Base-by-base conservation (phyloP, 139 green algal genomes). In the Chlamydomonas asymmetrica region DNA sequence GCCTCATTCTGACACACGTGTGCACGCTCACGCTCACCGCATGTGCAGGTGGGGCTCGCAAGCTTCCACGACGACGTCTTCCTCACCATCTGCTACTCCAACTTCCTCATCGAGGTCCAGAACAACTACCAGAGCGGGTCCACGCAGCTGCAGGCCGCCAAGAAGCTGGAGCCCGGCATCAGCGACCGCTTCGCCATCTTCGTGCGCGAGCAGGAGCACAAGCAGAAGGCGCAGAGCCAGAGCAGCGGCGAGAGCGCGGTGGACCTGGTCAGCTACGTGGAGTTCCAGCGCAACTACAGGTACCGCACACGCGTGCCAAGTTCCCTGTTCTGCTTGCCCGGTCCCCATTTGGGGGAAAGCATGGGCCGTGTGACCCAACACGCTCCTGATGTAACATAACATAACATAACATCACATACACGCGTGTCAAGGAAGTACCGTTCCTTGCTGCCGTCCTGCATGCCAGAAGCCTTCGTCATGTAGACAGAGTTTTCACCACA, bases 161-260 rank as follows among this genome's bases (percentile, higher is more conserved):
- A 78, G 68, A 78, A 81, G 71, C 71, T 85, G 65, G 59, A 73
- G 38, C 79, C 74, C 45, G 62, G 63, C 22, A 68, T 87, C 23
- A 63, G 61, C 32, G 63, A 85, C 57, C 79, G 74, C 35, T 88
- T 85, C 54, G 68, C 76, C 34, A 76, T 83, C 63, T 88, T 88
- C 52, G 74, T 85, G 50, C 70, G 80, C 43, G 75, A 79, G 66
- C 74, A 80, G 67, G 68, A 82, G 69, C 64, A 75, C 50, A 79
- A 68, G 63, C 74, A 79, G 56, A 67, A 66, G 48, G 63, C 72
- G 4, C 73, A 84, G 72, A 76, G 56, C 57, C 72, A 80, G 60
- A 68, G 56, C 59, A 69, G 45, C 32, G 73, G 72, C 34, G 79
- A 80, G 54, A 68, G 61, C 61, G 57, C 49, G 0, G 60, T 77